phyloP scores from a whole-genome alignment of 2,329 filamentous ascomycete genomes.

The Hymenoscyphus occultus region DNA sequence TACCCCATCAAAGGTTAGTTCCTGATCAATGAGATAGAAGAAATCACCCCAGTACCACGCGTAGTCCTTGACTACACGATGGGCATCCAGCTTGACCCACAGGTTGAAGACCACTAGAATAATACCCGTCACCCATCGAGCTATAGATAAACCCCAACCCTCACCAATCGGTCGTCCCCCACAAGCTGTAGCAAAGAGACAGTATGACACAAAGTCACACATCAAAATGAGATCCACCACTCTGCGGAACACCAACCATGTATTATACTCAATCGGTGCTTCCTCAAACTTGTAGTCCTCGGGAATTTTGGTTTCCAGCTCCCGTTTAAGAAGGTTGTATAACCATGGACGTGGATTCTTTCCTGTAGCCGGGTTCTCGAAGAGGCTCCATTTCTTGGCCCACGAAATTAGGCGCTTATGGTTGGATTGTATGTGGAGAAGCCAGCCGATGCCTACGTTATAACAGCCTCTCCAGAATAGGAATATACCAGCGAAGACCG shows the following conservation, averaged over 20 bases:
- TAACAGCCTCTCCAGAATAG: constrained; percentile 90
- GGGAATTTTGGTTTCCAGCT: constrained; percentile 92
- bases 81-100: constrained; percentile 97
- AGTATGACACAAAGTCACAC: constrained; percentile 98
- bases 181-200: constrained; percentile 90
- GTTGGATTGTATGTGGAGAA: constrained; percentile 86
- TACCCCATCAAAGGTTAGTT: constrained; percentile 95
- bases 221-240: constrained; percentile 96
- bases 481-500: constrained; percentile 79
- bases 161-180: constrained; percentile 73
- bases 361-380: constrained; percentile 78
- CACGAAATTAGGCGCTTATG: constrained; percentile 82
- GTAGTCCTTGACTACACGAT: constrained; percentile 97
- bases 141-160: constrained; percentile 61
- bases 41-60: constrained; percentile 99
- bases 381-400: constrained; percentile 82
- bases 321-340: constrained; percentile 79
- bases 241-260: constrained; percentile 93
- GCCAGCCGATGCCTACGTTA: constrained; percentile 88
- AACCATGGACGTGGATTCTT: constrained; percentile 79
- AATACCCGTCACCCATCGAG: constrained; percentile 78
- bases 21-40: constrained; percentile 97
- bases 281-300: constrained; percentile 91
- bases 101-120: constrained; percentile 87
- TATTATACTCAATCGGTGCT: constrained; percentile 97